Conservation (phyloP, 2,329 filamentous ascomycete species). For the Curvularia sp. region DNA sequence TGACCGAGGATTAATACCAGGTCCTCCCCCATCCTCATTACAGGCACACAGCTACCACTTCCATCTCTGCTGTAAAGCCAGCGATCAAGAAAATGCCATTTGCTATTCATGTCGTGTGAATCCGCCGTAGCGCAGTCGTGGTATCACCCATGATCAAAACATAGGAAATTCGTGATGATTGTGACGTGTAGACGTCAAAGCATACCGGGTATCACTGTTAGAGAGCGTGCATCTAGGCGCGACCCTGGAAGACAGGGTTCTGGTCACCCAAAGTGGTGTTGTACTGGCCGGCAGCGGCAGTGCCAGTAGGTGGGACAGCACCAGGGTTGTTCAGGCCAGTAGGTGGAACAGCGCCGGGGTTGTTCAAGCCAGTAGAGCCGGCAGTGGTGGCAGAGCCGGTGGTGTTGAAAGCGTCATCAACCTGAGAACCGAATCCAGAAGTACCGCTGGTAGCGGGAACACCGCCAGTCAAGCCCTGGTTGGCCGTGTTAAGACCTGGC, state of each 20-base stretch:
- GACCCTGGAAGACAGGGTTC: constrained; percentile 55
- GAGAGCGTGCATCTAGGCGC: constrained; percentile 28
- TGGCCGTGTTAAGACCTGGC: constrained; percentile 12
- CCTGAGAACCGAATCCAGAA: constrained; percentile 53
- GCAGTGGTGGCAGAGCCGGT: constrained; percentile 18
- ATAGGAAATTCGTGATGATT: constrained; percentile 35
- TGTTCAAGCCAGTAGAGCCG: constrained; percentile 15
- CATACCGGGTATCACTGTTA: constrained; percentile 18
- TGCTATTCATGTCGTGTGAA: constrained; percentile 28
- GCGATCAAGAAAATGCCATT: constrained; percentile 17
- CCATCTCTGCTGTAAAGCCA: constrained; percentile 2
- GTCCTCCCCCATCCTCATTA: constrained; percentile 22
- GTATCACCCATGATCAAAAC: constrained; percentile 44
- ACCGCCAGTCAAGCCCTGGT: constrained; percentile 23
- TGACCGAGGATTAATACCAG: constrained; percentile 5
- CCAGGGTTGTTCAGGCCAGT: constrained; percentile 14
- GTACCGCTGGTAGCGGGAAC: constrained; percentile 12
- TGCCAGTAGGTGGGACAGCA: constrained; percentile 11
- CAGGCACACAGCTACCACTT: constrained; percentile 4
- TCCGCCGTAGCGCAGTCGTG: constrained; percentile 35
- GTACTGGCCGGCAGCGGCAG: constrained; percentile 18
- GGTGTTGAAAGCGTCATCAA: constrained; percentile 53
- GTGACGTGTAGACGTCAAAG: constrained; percentile 16
- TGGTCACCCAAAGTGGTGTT: constrained; percentile 52
- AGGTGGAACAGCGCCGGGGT: constrained; percentile 7